These are phyloP conservation scores for Alternaria sp. DNA, from an alignment of 2,329 filamentous ascomycete genomes.

Conservation along the genomic window DNA sequence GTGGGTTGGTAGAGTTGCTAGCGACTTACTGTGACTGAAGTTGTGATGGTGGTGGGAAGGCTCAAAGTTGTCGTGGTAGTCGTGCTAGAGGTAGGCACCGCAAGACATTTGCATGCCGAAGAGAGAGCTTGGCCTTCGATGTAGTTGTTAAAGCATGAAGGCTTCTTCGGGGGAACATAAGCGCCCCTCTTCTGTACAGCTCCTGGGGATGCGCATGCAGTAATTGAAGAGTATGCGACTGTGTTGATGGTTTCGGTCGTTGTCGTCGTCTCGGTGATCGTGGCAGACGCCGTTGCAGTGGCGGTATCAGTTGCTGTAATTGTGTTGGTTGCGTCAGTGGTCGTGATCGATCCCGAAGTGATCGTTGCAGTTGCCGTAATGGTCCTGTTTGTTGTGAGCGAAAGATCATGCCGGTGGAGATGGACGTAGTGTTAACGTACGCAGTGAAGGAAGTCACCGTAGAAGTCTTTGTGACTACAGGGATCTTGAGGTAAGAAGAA, in stretches of 20 bases:
- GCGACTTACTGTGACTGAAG: not conserved
- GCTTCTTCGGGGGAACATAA: not conserved
- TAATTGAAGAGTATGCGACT: not conserved
- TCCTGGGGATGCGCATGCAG: not conserved
- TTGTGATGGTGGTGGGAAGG: not conserved
- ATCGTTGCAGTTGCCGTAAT: not conserved
- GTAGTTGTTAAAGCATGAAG: not conserved
- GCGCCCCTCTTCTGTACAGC: not conserved
- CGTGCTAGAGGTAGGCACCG: not conserved
- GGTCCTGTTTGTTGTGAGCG: not conserved
- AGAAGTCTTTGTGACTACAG: not conserved
- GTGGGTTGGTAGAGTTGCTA: accelerated
- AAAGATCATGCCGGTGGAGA: not conserved
- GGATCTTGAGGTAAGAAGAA: not conserved
- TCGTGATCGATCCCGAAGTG: not conserved
- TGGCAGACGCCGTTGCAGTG: not conserved
- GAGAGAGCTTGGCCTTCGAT: not conserved
- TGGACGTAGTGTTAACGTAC: not conserved
- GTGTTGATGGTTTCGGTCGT: not conserved
- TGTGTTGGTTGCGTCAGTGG: not conserved
- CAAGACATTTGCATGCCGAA: not conserved
- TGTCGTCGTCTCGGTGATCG: not conserved
- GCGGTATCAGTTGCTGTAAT: not conserved
- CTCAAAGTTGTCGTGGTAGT: not conserved
- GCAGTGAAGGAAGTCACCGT: not conserved